phyloP scores from a whole-genome alignment of 2,329 filamentous ascomycete species.

The Coniella vitis region DNA sequence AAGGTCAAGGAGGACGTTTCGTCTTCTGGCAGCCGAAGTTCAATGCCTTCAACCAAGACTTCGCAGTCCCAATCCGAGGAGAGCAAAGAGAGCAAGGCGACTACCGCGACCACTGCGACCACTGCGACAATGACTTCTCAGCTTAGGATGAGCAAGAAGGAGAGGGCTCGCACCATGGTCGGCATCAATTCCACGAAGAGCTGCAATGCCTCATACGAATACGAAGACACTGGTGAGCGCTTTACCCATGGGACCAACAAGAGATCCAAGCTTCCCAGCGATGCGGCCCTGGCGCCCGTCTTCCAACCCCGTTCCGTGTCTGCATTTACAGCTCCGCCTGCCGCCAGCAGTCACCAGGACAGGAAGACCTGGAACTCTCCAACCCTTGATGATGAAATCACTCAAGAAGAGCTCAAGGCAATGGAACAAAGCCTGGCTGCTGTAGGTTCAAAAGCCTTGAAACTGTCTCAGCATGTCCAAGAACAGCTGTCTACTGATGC shows the following conservation, averaged over 20 bases:
- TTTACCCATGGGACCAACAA: slow-evolving; percentile 20
- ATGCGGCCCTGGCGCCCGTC: slow-evolving; percentile 41
- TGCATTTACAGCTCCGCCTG: slow-evolving; percentile 16
- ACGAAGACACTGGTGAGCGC: slow-evolving; percentile 25
- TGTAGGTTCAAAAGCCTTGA: slow-evolving; percentile 11
- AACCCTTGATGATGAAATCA: slow-evolving; percentile 8
- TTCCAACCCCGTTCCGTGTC: slow-evolving; percentile 36
- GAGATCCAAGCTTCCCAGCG: slow-evolving; percentile 35
- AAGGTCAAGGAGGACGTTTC: slow-evolving; percentile 18
- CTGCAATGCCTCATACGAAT: slow-evolving; percentile 16
- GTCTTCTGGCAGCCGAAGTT: slow-evolving; percentile 12
- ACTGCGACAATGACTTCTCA: slow-evolving; percentile 13
- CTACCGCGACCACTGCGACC: slow-evolving; percentile 13
- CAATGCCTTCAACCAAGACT: slow-evolving; percentile 22
- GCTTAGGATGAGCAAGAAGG: slow-evolving; percentile 14
- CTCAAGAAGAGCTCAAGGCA: slow-evolving; percentile 12
- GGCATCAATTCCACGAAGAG: slow-evolving; percentile 15
- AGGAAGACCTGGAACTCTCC: slow-evolving; percentile 6
- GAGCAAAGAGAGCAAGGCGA: slow-evolving; percentile 14
- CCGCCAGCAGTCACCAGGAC: slow-evolving; percentile 1
- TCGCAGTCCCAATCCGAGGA: slow-evolving; percentile 17
- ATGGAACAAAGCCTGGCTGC: slow-evolving; percentile 11
- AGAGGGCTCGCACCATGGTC: slow-evolving; percentile 14
- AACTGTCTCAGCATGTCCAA: slow-evolving; percentile 1
- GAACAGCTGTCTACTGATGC: neutral